Evolutionary conservation across 2,329 filamentous ascomycete species (phyloP).

Genomic region (Geoglossum cookeanum): DNA sequence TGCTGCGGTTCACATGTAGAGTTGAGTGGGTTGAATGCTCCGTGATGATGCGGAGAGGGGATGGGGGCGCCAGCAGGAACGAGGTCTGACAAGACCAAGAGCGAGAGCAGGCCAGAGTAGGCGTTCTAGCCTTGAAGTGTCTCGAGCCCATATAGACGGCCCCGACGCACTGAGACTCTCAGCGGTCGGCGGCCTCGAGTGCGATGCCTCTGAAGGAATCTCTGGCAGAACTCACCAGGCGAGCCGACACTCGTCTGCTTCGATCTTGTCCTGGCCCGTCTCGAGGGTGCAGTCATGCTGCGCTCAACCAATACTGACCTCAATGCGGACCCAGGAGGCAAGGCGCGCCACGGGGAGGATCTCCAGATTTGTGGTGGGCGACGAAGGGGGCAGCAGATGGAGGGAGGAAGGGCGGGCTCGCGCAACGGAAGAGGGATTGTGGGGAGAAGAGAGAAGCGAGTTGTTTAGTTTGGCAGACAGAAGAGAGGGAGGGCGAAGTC

Average conservation of each 20-base stretch:
- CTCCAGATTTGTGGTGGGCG: background rate
- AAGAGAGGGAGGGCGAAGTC: background rate
- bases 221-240: background rate
- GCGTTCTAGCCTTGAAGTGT: background rate
- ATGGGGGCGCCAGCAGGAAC: background rate
- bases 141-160: background rate
- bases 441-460: background rate
- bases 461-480: background rate
- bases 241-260: slow-evolving; percentile 11
- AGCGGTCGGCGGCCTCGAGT: slow-evolving; percentile 11
- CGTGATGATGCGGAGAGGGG: background rate
- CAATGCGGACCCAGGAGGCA: background rate
- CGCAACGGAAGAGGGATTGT: background rate
- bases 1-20: background rate
- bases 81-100: background rate
- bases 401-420: background rate
- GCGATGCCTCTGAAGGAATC: background rate
- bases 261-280: slow-evolving; percentile 19
- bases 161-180: background rate
- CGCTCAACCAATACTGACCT: slow-evolving; percentile 8
- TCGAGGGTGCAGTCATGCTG: slow-evolving; percentile 22
- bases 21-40: background rate
- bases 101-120: background rate
- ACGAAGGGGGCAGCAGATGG: background rate
- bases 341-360: background rate